Base-by-base conservation (phyloP, 257 asterid species). In the Salvia miltiorrhiza region DNA sequence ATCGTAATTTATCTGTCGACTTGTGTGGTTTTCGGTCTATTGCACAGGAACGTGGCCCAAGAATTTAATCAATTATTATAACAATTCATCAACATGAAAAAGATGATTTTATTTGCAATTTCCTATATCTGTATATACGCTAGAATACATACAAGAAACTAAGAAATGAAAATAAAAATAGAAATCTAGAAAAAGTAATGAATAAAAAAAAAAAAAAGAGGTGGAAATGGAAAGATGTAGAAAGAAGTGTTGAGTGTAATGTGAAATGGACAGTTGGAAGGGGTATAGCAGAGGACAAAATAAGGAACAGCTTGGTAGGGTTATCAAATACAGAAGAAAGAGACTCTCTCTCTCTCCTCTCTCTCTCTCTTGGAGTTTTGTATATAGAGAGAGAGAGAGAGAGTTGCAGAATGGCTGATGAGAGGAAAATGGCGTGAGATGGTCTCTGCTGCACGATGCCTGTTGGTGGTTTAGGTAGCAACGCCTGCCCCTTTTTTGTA, bases 401-500 rank as follows among this genome's bases (percentile, higher is more conserved):
- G 48, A 12, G 19, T 41, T 21, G 65, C 63, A 71, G 65, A 72
- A 61, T 56, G 66, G 20, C 49, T 65, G 12, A 56, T 63, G 49
- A 44, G 75, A 53, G 58, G 80, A 75, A 76, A 71, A 72, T 20
- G 77, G 70, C 63, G 49, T 74, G 80, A 70, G 84, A 70, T 69
- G 49, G 67, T 76, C 86, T 78, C n/a, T n/a, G 58, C 70, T 78
- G 84, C 97, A 90, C 82, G 93, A 82, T 78, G 70, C 65, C 4
- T 88, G 96, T 84, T 88, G 85, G 90, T 77, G 78, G 87, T 80
- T 84, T 82, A 78, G 92, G 86, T 81, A 77, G 88, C 95, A 86
- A 61, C 19, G 74, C 81, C 87, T 82, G 83, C 79, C 90, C 85
- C 60, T 80, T 75, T 63, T 62, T n/a, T n/a, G n/a, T n/a, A 76